These are phyloP conservation scores for Periconia sp. DNA, from an alignment of 2,329 filamentous ascomycete genomes.

Conservation along the genomic window DNA sequence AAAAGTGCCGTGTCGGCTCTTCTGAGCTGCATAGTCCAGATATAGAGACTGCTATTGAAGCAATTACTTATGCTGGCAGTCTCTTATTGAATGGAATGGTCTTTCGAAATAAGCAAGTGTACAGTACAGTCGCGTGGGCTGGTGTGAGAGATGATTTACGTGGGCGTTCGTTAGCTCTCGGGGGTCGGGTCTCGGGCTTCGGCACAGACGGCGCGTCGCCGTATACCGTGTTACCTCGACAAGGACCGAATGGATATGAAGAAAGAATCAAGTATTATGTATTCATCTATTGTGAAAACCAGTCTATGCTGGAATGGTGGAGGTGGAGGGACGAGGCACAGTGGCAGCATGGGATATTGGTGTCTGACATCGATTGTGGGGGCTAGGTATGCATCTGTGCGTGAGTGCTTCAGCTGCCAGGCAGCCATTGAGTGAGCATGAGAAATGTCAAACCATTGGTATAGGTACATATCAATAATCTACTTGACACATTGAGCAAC, in stretches of 20 bases:
- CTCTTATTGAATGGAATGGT: neutral
- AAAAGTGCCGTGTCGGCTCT: constrained; percentile 26
- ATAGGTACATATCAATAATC: too few species aligned
- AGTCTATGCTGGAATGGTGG: neutral
- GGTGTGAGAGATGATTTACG: neutral
- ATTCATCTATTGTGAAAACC: too few species aligned
- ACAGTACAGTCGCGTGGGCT: neutral
- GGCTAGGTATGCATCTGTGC: neutral
- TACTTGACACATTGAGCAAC: too few species aligned
- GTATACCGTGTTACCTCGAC: too few species aligned
- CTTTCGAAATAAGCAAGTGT: neutral
- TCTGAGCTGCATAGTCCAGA: constrained; percentile 9
- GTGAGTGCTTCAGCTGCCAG: neutral
- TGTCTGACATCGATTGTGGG: neutral
- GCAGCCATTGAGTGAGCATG: neutral
- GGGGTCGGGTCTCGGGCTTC: neutral
- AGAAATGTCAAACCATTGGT: too few species aligned
- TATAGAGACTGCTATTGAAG: neutral
- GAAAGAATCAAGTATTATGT: too few species aligned
- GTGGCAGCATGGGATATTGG: neutral
- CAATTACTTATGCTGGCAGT: neutral
- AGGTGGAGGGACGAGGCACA: neutral
- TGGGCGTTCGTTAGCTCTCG: neutral
- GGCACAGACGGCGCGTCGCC: neutral
- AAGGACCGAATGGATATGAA: too few species aligned